Evolutionary conservation across 2,329 filamentous ascomycete genomes (phyloP).

Genomic region (Ceratocystiopsis minuta): DNA sequence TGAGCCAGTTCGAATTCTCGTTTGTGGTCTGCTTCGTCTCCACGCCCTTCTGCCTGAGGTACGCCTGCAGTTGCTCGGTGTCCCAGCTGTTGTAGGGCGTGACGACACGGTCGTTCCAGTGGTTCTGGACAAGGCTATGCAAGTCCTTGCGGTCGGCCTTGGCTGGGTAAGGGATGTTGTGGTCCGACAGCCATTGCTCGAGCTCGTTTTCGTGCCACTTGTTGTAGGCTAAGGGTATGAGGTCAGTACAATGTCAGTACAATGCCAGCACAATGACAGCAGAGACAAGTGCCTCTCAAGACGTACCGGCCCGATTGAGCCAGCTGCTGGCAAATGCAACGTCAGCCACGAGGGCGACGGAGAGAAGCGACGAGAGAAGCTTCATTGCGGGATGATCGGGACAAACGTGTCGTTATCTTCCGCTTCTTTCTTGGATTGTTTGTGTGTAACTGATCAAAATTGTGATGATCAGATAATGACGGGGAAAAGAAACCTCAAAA

Average conservation of each 20-base stretch:
- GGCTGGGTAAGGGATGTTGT: constrained; percentile 79
- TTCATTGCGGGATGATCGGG: constrained; percentile 39
- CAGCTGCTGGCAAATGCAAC: constrained; percentile 57
- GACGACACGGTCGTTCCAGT: constrained; percentile 68
- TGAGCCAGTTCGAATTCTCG: constrained; percentile 48
- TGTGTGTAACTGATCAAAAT: not conserved
- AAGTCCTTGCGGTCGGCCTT: constrained; percentile 85
- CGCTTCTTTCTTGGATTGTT: not conserved
- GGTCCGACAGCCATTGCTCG: constrained; percentile 87
- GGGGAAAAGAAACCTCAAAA: too few relatives aligned
- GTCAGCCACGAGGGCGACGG: constrained; percentile 55
- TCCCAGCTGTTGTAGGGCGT: constrained; percentile 66
- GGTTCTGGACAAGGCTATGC: constrained; percentile 72
- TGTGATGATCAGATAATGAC: too few relatives aligned
- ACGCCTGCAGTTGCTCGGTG: constrained; percentile 45
- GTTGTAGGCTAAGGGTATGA: constrained; percentile 62
- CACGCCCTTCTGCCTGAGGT: constrained; percentile 52
- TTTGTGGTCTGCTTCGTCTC: constrained; percentile 49
- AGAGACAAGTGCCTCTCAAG: not conserved
- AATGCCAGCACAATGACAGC: too few relatives aligned
- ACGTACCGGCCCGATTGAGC: constrained; percentile 72
- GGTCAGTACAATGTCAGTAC: not conserved
- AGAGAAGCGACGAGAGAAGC: constrained; percentile 51
- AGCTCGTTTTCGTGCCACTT: constrained; percentile 98
- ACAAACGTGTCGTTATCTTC: too few relatives aligned